phyloP scores from a whole-genome alignment of 1,284 basidiomycete species.

The Coniferiporia weirii region DNA sequence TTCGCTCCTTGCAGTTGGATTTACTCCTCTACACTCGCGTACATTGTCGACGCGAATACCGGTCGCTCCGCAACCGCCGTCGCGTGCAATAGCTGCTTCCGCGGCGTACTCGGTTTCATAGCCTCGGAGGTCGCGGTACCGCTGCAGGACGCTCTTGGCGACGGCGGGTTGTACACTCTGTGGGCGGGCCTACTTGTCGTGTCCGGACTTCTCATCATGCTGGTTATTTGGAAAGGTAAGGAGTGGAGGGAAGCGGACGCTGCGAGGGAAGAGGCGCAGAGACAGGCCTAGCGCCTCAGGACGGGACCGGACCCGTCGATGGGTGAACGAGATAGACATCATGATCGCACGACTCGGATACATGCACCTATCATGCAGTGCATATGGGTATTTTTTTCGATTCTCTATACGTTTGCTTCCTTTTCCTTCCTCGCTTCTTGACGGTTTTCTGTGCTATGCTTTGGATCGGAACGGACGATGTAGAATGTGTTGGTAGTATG shows the following conservation, averaged over 20 bases:
- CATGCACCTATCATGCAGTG: not conserved
- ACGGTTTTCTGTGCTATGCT: not conserved
- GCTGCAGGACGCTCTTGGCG: constrained; percentile 45
- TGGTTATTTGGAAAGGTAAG: constrained; percentile 44
- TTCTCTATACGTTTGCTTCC: not conserved
- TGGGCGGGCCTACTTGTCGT: constrained; percentile 59
- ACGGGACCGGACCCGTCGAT: too few relatives aligned
- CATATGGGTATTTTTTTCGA: not conserved
- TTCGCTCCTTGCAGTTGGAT: constrained; percentile 45
- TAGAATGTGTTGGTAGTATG: not conserved
- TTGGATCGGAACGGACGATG: not conserved
- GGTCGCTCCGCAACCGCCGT: constrained; percentile 70
- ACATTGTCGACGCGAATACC: constrained; percentile 72
- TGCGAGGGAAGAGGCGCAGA: constrained; percentile 22
- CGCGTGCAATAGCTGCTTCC: constrained; percentile 65
- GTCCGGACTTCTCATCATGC: constrained; percentile 46
- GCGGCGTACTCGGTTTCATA: constrained; percentile 65
- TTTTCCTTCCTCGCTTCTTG: not conserved
- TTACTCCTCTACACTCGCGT: constrained; percentile 67
- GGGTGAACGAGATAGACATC: too few relatives aligned
- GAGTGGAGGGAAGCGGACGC: constrained; percentile 36
- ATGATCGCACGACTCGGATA: not conserved
- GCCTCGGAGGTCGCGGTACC: constrained; percentile 66
- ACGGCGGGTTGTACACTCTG: constrained; percentile 72
- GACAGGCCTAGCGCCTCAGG: not conserved